A percentile compares a stretch with the other conserved stretches of the same genome.
These are phyloP conservation scores for Paecilomyces formosus DNA, from an alignment of 2,329 filamentous ascomycete genomes.

Conservation along the genomic window DNA sequence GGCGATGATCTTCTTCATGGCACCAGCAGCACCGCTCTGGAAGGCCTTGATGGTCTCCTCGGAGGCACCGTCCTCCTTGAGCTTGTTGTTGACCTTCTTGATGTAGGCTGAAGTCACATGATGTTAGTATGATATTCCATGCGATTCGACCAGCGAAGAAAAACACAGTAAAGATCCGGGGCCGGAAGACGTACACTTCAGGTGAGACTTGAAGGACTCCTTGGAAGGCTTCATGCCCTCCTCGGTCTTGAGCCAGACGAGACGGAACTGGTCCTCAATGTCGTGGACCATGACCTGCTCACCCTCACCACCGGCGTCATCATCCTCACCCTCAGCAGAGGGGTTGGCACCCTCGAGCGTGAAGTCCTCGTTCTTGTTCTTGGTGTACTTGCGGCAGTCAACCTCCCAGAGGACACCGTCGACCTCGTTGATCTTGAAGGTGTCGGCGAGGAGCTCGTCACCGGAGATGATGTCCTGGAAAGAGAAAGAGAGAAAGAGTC, in stretches of 20 bases:
- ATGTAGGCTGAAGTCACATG: conserved; percentile 62
- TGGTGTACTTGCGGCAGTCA: conserved; percentile 82
- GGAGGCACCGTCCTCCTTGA: conserved; percentile 56
- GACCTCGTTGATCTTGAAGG: conserved; percentile 73
- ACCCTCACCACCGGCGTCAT: conserved; percentile 66
- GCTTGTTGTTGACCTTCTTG: conserved; percentile 71
- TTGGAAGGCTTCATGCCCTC: conserved; percentile 54
- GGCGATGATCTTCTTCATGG: conserved; percentile 75
- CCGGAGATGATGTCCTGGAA: conserved; percentile 74
- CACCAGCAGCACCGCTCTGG: conserved; percentile 65
- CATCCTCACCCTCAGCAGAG: conserved; percentile 76
- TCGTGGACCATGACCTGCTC: conserved; percentile 67
- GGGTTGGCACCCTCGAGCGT: conserved; percentile 74
- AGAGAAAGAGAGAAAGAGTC: conserved; percentile 11
- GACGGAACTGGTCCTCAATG: conserved; percentile 85
- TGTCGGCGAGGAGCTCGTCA: conserved; percentile 97
- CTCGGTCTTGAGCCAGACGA: conserved; percentile 51
- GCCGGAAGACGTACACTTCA: conserved; percentile 61
- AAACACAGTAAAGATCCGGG: conserved; percentile 4
- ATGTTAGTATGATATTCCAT: not conserved
- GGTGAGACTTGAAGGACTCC: conserved; percentile 73
- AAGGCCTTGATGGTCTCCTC: conserved; percentile 68
- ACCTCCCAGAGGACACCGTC: conserved; percentile 80
- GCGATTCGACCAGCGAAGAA: conserved; percentile 1
- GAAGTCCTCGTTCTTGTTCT: conserved; percentile 62